phyloP scores from a whole-genome alignment of 148 eudicot species.

The Mesembryanthemum crystallinum region DNA sequence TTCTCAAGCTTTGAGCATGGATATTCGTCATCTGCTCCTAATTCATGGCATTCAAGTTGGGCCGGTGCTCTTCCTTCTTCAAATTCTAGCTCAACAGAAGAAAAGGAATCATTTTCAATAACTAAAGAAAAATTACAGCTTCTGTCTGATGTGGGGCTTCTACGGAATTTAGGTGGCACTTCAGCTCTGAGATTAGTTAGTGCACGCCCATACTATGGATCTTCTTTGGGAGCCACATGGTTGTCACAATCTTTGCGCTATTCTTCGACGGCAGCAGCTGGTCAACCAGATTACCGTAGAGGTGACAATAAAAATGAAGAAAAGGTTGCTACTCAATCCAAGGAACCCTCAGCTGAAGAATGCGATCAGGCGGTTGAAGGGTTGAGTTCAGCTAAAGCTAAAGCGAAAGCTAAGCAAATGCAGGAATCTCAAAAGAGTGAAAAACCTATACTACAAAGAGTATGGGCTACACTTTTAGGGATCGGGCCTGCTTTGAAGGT shows the following conservation, averaged over 20 bases:
- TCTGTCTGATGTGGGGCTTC: slow-evolving; percentile 30
- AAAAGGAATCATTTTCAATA: slow-evolving; percentile 28
- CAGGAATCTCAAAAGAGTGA: slow-evolving; percentile 56
- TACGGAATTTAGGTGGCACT: slow-evolving; percentile 28
- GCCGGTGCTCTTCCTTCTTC: slow-evolving; percentile 26
- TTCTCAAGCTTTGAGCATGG: slow-evolving; percentile 38
- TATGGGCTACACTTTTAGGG: slow-evolving; percentile 67
- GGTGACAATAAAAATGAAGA: slow-evolving; percentile 42
- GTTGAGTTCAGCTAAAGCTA: slow-evolving; percentile 56
- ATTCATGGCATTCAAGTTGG: slow-evolving; percentile 31
- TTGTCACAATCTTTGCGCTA: slow-evolving; percentile 33
- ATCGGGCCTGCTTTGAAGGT: slow-evolving; percentile 76
- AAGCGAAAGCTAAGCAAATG: slow-evolving; percentile 59
- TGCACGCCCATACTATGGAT: slow-evolving; percentile 31
- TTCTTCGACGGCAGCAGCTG: slow-evolving; percentile 50
- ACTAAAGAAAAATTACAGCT: slow-evolving; percentile 30
- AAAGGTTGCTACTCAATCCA: slow-evolving; percentile 37
- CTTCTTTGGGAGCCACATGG: slow-evolving; percentile 37
- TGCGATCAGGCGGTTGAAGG: slow-evolving; percentile 90
- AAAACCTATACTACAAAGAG: slow-evolving; percentile 40
- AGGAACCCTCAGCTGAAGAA: slow-evolving; percentile 83
- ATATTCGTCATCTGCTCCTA: slow-evolving; percentile 29
- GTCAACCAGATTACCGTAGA: slow-evolving; percentile 41
- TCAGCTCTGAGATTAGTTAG: slow-evolving; percentile 26
- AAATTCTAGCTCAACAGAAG: slow-evolving; percentile 26